Conservation (phyloP, 2,329 filamentous ascomycete genomes). For the Sporothrix brunneoviolacea region DNA sequence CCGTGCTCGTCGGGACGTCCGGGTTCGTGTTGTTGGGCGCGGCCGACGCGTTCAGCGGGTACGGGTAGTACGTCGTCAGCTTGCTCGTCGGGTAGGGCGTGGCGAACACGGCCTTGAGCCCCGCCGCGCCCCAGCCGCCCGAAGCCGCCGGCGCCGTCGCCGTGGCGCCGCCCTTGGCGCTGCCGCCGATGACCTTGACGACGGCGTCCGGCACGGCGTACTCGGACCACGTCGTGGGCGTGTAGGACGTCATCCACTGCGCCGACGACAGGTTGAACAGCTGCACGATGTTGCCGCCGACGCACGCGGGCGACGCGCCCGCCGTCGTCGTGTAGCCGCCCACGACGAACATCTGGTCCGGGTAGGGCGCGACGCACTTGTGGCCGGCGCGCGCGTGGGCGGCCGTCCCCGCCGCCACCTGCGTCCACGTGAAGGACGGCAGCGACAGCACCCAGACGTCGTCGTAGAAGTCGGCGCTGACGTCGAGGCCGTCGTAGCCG, state of each 20-base stretch:
- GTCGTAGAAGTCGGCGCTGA: slow-evolving; percentile 39
- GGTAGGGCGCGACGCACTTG: slow-evolving; percentile 67
- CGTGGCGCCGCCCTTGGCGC: slow-evolving; percentile 61
- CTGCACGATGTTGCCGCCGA: slow-evolving; percentile 47
- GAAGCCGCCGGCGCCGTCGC: slow-evolving; percentile 55
- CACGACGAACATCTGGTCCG: slow-evolving; percentile 72
- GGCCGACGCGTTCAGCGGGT: slow-evolving; percentile 30
- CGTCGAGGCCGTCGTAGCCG: slow-evolving; percentile 55
- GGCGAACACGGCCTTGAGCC: slow-evolving; percentile 47
- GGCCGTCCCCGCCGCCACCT: slow-evolving; percentile 37
- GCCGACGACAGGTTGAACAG: slow-evolving; percentile 68
- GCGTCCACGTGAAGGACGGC: slow-evolving; percentile 74
- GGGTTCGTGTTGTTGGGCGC: slow-evolving; percentile 21
- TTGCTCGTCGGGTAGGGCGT: slow-evolving; percentile 49
- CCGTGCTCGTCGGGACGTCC: slow-evolving; percentile 12
- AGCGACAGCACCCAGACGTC: slow-evolving; percentile 78
- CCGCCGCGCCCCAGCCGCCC: slow-evolving; percentile 42
- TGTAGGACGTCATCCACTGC: slow-evolving; percentile 64
- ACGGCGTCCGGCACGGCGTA: slow-evolving; percentile 66
- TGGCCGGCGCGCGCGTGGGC: slow-evolving; percentile 62
- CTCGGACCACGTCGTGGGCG: slow-evolving; percentile 52
- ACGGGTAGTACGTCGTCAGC: slow-evolving; percentile 56
- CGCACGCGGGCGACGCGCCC: slow-evolving; percentile 32
- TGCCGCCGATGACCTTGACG: slow-evolving; percentile 60
- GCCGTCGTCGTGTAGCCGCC: slow-evolving; percentile 52